Conservation (phyloP, 495 filamentous ascomycete species). For the Ramalina peruviana region DNA sequence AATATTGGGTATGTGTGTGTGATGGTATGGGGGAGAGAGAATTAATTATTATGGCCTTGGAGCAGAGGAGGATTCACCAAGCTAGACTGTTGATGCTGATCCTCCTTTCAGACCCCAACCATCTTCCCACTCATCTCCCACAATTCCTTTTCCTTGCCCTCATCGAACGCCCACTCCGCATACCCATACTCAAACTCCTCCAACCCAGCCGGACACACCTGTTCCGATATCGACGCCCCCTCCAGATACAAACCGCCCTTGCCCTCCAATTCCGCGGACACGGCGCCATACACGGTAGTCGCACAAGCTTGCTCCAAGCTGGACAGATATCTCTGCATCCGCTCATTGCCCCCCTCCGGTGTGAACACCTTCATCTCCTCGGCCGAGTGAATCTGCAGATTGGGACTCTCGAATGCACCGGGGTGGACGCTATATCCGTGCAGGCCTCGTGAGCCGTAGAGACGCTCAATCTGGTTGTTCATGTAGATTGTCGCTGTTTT, state of each 20-base stretch:
- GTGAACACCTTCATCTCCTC: slow-evolving; percentile 8
- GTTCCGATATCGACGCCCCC: slow-evolving; percentile 13
- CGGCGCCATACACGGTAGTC: slow-evolving; percentile 32
- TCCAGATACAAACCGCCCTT: slow-evolving; percentile 33
- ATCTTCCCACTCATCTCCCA: slow-evolving; percentile 16
- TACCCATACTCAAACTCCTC: slow-evolving; percentile 17
- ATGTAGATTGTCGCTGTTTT: slow-evolving; percentile 30
- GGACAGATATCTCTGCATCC: slow-evolving; percentile 22
- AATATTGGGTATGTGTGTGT: too few species aligned
- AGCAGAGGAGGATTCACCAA: too few species aligned
- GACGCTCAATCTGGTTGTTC: slow-evolving; percentile 33
- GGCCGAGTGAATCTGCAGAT: slow-evolving; percentile 11
- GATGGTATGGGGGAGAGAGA: too few species aligned
- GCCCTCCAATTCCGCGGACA: slow-evolving; percentile 23
- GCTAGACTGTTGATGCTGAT: too few species aligned
- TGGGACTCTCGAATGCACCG: slow-evolving; percentile 21
- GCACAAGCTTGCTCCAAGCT: slow-evolving; percentile 24
- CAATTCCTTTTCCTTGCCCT: slow-evolving; percentile 25
- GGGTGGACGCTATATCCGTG: slow-evolving; percentile 29
- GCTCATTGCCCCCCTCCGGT: slow-evolving; percentile 7
- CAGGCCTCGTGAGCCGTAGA: slow-evolving; percentile 25
- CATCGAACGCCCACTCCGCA: slow-evolving; percentile 24
- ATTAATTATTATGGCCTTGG: too few species aligned
- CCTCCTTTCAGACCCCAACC: too few species aligned
- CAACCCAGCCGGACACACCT: slow-evolving; percentile 11